Percentiles rank a stretch among this genome's conserved stretches.
Evolutionary conservation across 2,329 filamentous ascomycete species (phyloP).

Genomic region (Colletotrichum lindemuthianum): DNA sequence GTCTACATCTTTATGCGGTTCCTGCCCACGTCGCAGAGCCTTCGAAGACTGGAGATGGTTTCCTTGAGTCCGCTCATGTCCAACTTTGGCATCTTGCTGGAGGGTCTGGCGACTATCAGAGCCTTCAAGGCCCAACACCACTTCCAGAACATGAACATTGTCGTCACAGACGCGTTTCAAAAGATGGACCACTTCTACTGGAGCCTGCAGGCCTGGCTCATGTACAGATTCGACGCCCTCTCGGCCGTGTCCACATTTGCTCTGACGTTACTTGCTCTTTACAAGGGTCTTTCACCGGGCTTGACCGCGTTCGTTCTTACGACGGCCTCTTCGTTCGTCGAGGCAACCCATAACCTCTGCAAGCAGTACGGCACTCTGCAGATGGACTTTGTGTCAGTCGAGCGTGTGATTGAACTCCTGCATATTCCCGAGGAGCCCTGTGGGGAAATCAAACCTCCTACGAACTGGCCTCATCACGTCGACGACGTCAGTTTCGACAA

Average conservation of each 20-base stretch:
- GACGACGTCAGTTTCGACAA: constrained; percentile 81
- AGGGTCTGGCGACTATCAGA: constrained; percentile 86
- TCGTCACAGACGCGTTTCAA: constrained; percentile 87
- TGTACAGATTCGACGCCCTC: constrained; percentile 78
- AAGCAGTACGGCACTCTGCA: constrained; percentile 85
- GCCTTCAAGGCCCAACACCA: constrained; percentile 82
- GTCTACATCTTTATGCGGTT: constrained; percentile 80
- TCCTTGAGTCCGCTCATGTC: constrained; percentile 89
- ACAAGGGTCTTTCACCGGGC: constrained; percentile 78
- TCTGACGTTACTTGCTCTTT: constrained; percentile 79
- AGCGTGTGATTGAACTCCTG: constrained; percentile 84
- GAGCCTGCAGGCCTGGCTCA: constrained; percentile 86
- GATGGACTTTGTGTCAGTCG: constrained; percentile 92
- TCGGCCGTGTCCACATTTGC: constrained; percentile 79
- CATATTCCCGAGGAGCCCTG: constrained; percentile 79
- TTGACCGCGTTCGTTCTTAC: constrained; percentile 86
- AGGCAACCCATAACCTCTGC: constrained; percentile 78
- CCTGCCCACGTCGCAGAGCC: constrained; percentile 82
- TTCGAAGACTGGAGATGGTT: constrained; percentile 88
- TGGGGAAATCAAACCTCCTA: constrained; percentile 75
- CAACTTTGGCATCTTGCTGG: constrained; percentile 88
- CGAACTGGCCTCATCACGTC: constrained; percentile 78
- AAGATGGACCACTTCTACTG: constrained; percentile 98
- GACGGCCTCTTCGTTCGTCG: constrained; percentile 74
- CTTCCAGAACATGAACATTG: constrained; percentile 83